phyloP scores from a whole-genome alignment of 208 protist genomes.

The Trypanosoma grayi region DNA sequence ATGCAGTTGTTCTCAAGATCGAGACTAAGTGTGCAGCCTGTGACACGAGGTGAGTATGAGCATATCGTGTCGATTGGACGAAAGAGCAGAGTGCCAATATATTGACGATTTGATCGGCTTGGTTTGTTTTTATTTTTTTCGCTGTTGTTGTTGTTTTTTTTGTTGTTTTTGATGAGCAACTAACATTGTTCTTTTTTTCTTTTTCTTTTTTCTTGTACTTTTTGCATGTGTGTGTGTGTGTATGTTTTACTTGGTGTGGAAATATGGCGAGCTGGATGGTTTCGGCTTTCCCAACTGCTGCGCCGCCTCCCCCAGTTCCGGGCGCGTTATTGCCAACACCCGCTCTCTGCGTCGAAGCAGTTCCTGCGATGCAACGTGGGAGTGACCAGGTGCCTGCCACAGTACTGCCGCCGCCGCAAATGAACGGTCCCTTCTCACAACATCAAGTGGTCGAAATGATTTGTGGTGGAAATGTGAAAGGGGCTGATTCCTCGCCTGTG shows the following conservation, averaged over 20 bases:
- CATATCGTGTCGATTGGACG: conserved; percentile 48
- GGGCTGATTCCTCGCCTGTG: neutral
- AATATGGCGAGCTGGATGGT: neutral
- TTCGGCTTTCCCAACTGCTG: neutral
- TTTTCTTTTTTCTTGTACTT: neutral
- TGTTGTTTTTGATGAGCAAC: neutral
- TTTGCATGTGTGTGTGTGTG: neutral
- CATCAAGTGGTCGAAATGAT: neutral
- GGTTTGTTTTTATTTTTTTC: too few relatives aligned
- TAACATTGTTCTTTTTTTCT: neutral
- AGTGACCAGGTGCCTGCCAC: neutral
- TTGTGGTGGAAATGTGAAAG: neutral
- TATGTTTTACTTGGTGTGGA: conserved; percentile 1
- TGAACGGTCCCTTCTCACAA: neutral
- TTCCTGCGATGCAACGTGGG: neutral
- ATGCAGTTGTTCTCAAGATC: conserved; percentile 73
- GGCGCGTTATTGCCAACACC: conserved; percentile 3
- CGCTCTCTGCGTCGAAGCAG: neutral
- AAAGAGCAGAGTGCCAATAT: neutral
- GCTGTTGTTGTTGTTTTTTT: neutral
- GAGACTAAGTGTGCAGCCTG: conserved; percentile 77
- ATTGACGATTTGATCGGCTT: too few relatives aligned
- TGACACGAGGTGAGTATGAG: conserved; percentile 53
- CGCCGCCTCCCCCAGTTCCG: conserved; percentile 7
- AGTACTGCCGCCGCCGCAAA: neutral